Base-by-base conservation (phyloP, 352 stramenopile species). In the Hyaloperonospora brassicae region DNA sequence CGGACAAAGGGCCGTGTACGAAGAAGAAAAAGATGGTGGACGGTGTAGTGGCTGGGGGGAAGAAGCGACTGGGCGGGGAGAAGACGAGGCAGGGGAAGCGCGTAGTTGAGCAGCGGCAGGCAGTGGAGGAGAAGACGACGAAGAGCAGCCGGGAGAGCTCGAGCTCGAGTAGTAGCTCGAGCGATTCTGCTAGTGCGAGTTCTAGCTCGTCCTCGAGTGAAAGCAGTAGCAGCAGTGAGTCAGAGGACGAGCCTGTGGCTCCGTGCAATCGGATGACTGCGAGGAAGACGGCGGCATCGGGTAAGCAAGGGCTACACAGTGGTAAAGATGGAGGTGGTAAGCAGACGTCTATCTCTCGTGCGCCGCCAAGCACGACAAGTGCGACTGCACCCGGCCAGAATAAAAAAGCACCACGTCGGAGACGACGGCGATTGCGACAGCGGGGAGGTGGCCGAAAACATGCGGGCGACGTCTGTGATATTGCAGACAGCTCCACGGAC, bases 361-460 rank as follows among this genome's bases (percentile, higher is more conserved):
- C 41, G 52, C 2, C 51, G 44, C 10, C 31, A 47, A 35, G 52
- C 66, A 58, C 65, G 55, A 21, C 41, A 17, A 57, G 44, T 27
- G 50, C 23, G 3, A 42, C 2, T 50, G n/a, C 2, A 44, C 13
- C 21, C 7, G 36, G 52, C 12, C 22, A 48, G 25, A 58, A 9
- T 44, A 45, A 5, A 50, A 66, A 65, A 45, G 31, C 57, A 35
- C 46, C 55, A 10, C 59, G 59, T 13, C 59, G 52, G 31, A 60
- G 56, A 62, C 64, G 64, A 11, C 59, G 55, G 7, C 50, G 64
- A 45, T 57, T 68, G 25, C 59, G 60, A 56, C 57, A 66, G 34
- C 62, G 62, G 22, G 63, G 50, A 50, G 52, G 57, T 22, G 31
- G 44, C 45, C 40, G 52, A 13, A 35, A 44, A 42, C 46, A 49